phyloP scores from a whole-genome alignment of 805 yeast species.

The Suhomyces kilbournensis region DNA sequence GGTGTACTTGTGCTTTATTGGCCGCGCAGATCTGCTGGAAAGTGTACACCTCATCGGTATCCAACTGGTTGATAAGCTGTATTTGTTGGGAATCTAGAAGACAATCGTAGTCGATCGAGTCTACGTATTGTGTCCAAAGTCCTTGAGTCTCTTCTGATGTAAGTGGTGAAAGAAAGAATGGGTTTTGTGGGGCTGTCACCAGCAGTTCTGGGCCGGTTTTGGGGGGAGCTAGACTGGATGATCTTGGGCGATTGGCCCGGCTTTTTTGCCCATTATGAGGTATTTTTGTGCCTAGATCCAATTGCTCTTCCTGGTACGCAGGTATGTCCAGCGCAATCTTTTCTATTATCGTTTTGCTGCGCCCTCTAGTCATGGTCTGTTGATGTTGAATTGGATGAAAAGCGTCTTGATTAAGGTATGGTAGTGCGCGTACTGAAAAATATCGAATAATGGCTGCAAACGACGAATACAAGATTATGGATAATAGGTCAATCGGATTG shows the following conservation, averaged over 20 bases:
- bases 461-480: neutral
- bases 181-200: neutral
- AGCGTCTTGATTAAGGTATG: neutral
- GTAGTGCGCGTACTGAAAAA: neutral
- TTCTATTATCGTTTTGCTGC: constrained; percentile 64
- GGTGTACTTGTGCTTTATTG: constrained; percentile 18
- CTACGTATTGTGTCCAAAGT: constrained; percentile 31
- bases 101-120: constrained; percentile 41
- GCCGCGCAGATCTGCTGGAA: constrained; percentile 34
- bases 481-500: too few species aligned
- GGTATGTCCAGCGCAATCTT: constrained; percentile 57
- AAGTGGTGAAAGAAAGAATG: constrained; percentile 28
- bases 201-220: neutral
- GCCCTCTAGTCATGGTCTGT: constrained; percentile 37
- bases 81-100: constrained; percentile 42
- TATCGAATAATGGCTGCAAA: neutral
- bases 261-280: neutral
- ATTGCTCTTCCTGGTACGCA: constrained; percentile 4
- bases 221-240: neutral
- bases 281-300: constrained; percentile 10
- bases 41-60: constrained; percentile 29
- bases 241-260: neutral
- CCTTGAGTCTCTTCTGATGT: constrained; percentile 32
- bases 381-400: neutral
- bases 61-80: constrained; percentile 34